phyloP scores from a whole-genome alignment of 495 filamentous ascomycete species.

The Aspergillus olivimuriae region DNA sequence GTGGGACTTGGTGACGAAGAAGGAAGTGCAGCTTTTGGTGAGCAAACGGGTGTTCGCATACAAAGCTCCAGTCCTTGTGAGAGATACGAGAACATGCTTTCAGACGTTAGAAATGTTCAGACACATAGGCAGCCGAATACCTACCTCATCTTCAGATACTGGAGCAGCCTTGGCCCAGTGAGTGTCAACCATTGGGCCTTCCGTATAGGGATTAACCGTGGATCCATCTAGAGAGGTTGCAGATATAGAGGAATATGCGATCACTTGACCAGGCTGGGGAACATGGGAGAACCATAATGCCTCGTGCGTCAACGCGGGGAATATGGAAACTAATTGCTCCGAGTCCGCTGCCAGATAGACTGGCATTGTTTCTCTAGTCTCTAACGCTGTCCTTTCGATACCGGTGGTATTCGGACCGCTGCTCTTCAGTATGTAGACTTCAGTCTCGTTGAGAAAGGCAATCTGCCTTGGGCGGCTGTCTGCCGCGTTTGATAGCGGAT shows the following conservation, averaged over 20 bases:
- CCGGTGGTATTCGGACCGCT: constrained; percentile 23
- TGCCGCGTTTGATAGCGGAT: constrained; percentile 33
- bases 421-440: constrained; percentile 37
- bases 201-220: constrained; percentile 19
- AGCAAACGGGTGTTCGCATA: constrained; percentile 70
- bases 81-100: constrained; percentile 34
- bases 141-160: constrained; percentile 37
- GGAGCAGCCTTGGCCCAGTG: constrained; percentile 34
- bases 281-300: constrained; percentile 39
- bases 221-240: constrained; percentile 11
- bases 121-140: too few relatives aligned
- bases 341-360: constrained; percentile 27
- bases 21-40: constrained; percentile 84
- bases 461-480: constrained; percentile 36
- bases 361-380: constrained; percentile 28
- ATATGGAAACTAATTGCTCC: constrained; percentile 36
- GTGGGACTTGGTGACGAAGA: constrained; percentile 73
- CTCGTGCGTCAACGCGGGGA: constrained; percentile 29
- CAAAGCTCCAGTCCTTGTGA: constrained; percentile 68
- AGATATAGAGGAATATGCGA: constrained; percentile 27
- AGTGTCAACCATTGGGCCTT: constrained; percentile 32
- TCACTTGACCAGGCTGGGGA: constrained; percentile 16
- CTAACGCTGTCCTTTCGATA: constrained; percentile 34
- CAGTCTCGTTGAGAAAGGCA: constrained; percentile 37
- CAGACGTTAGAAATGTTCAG: constrained; percentile 16